phyloP scores from a whole-genome alignment of 257 asterid species.

The Ilex aquifolium region DNA sequence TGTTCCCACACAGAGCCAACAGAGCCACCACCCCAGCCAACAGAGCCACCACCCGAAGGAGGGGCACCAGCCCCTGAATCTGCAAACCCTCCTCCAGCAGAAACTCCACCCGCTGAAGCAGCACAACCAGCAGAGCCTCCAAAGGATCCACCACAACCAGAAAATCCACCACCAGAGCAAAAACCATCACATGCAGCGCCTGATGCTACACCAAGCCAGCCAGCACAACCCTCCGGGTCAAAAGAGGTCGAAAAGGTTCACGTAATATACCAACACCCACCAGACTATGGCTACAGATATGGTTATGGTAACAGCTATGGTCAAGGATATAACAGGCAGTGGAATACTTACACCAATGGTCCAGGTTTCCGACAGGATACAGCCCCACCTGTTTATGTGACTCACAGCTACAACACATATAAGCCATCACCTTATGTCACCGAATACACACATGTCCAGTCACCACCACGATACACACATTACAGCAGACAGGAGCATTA shows the following conservation, averaged over 20 bases:
- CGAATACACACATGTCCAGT: slow-evolving; percentile 37
- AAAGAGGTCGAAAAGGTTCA: slow-evolving; percentile 63
- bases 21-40: slow-evolving; percentile 42
- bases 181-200: slow-evolving; percentile 24
- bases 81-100: slow-evolving; percentile 34
- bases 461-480: slow-evolving; percentile 23
- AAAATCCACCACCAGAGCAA: slow-evolving; percentile 33
- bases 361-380: slow-evolving; percentile 22
- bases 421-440: slow-evolving; percentile 63
- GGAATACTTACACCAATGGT: slow-evolving; percentile 24
- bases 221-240: slow-evolving; percentile 27
- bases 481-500: slow-evolving; percentile 36
- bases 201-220: slow-evolving; percentile 24
- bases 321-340: slow-evolving; percentile 24
- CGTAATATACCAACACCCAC: slow-evolving; percentile 59
- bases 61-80: slow-evolving; percentile 30
- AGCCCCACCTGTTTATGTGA: slow-evolving; percentile 29
- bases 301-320: slow-evolving; percentile 25
- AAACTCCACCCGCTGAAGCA: slow-evolving; percentile 25
- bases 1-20: slow-evolving; percentile 58
- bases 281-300: slow-evolving; percentile 43
- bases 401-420: slow-evolving; percentile 57
- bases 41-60: slow-evolving; percentile 18
- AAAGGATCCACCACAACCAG: slow-evolving; percentile 29
- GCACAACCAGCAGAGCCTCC: slow-evolving; percentile 29